Evolutionary conservation across 371 early-diverging fungal genomes (phyloP).

Genomic region (Rhizomucor miehei): DNA sequence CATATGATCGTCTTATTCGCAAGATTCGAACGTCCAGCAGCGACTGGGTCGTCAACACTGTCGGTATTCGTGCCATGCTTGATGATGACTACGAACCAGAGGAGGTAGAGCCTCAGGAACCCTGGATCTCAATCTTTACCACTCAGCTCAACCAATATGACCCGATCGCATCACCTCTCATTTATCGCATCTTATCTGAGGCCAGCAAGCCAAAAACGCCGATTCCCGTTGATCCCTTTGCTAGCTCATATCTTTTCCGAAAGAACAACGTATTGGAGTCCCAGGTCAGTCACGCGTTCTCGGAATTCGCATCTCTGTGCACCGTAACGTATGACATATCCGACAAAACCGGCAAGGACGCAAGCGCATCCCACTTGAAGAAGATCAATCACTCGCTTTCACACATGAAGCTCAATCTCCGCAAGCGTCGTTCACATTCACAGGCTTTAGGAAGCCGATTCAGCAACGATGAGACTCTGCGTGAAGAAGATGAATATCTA

Average conservation of each 20-base stretch:
- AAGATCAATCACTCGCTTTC: slow-evolving; percentile 39
- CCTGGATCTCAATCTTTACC: slow-evolving; percentile 42
- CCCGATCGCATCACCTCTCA: slow-evolving; percentile 21
- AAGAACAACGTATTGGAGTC: slow-evolving; percentile 11
- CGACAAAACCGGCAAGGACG: slow-evolving; percentile 9
- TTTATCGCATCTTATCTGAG: slow-evolving; percentile 33
- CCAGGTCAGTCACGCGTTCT: slow-evolving; percentile 21
- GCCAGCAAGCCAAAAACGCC: slow-evolving; percentile 24
- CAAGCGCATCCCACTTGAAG: slow-evolving; percentile 10
- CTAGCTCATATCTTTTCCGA: slow-evolving; percentile 26
- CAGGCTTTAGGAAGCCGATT: slow-evolving; percentile 13
- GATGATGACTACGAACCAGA: slow-evolving; percentile 29
- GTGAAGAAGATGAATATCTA: slow-evolving; percentile 8
- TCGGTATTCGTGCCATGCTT: slow-evolving; percentile 29
- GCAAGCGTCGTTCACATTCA: slow-evolving; percentile 22
- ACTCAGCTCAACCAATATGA: slow-evolving; percentile 19
- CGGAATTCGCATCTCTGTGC: slow-evolving; percentile 22
- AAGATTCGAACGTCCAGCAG: slow-evolving; percentile 12
- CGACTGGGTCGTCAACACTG: slow-evolving; percentile 30
- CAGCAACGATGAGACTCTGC: slow-evolving; percentile 18
- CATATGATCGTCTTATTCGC: slow-evolving; percentile 28
- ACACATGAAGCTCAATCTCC: slow-evolving; percentile 33
- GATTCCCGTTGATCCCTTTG: slow-evolving; percentile 31
- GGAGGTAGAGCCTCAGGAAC: slow-evolving; percentile 29
- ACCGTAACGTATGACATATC: slow-evolving; percentile 5